Base-by-base conservation (phyloP, 768 basidiomycete genomes). In the Sporobolomyces pararoseus region DNA sequence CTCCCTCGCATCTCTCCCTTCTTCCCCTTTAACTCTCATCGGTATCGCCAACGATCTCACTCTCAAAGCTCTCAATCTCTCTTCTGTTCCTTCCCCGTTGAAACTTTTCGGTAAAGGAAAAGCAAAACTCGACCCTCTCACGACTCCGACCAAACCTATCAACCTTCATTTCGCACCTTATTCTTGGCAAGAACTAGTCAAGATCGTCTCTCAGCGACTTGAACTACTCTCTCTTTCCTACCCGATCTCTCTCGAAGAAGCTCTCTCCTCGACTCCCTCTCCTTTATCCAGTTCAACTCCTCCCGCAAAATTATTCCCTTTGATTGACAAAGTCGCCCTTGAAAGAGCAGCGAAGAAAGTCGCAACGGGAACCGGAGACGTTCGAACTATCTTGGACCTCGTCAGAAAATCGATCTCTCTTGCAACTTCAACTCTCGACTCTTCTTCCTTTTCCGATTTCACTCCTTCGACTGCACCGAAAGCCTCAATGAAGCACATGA, bases 11-110 rank as follows among this genome's bases (percentile, higher is more conserved):
- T 83, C 84, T 59, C 79, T 83, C 6, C 80, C 85, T 59, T 78
- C 84, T 1, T 79, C 83, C 14, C 80, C 80, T 44, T 78, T 92
- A 65, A 86, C 89, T 55, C 74, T 91, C 47, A 86, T 93, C 74
- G 90, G 88, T 44, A 91, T 94, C 77, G 90, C 91, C 47, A 94
- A 94, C 76, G 90, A 89, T 3, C 91, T 92, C 75, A 91, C 90
- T 7, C 85, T 94, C 31, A 87, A 88, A 2, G 83, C 86, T 4
- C 82, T 86, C 39, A 64, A 64, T 27, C 66, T 75, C 57, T 47
- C 64, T 16, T 63, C 61, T 14, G n/a, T 51, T 25, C 42, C 61
- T 7, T 61, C 65, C 16, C 44, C 58, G 3, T 3, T 37, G 49
- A 37, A 29, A 34, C 77, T 77, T 35, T 75, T 68, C 32, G n/a